Base-by-base conservation (phyloP, 192 early-diverging fungal genomes). In the Dissophora ornata region DNA sequence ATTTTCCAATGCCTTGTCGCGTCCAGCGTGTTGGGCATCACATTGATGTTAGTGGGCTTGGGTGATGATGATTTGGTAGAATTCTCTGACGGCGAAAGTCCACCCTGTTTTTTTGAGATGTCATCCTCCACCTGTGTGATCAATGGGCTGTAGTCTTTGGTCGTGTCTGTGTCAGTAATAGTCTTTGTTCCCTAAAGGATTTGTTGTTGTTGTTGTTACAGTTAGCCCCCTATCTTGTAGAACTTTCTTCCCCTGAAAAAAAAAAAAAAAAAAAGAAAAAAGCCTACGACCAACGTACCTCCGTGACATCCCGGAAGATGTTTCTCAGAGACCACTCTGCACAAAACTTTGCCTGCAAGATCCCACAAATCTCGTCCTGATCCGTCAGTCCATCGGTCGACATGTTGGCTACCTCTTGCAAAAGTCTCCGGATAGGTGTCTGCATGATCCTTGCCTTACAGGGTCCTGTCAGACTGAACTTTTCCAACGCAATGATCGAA, bases 1-100 rank as follows among this genome's bases (percentile, higher is more conserved):
- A 87, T 69, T 55, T 87, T 87, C 80, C 84, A 84, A 29, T 85
- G 81, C 10, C 81, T 62, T 11, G 86, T 87, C 21, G 79, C 81
- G 60, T 87, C 86, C 55, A 87, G 51, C 18, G 84, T 83, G 46
- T 87, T 87, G 53, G 84, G 62, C 38, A 84, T 84, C 8, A 83
- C 69, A 15, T 83, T 85, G n/a, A 85, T 60, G n/a, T 69, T 62
- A 12, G 52, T n/a, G n/a, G n/a, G n/a, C n/a, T n/a, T n/a, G n/a
- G n/a, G n/a, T n/a, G n/a, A n/a, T n/a, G n/a, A n/a, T n/a, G n/a
- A n/a, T n/a, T n/a, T n/a, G n/a, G n/a, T n/a, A n/a, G n/a, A n/a
- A n/a, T n/a, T n/a, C n/a, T n/a, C n/a, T n/a, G n/a, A n/a, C n/a
- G n/a, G n/a, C n/a, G n/a, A n/a, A n/a, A n/a, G n/a, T n/a, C n/a